Evolutionary conservation across 2,329 filamentous ascomycete genomes (phyloP), one percentile per base, ranked within the genome.

Genomic region (Xylariaceae sp.): DNA sequence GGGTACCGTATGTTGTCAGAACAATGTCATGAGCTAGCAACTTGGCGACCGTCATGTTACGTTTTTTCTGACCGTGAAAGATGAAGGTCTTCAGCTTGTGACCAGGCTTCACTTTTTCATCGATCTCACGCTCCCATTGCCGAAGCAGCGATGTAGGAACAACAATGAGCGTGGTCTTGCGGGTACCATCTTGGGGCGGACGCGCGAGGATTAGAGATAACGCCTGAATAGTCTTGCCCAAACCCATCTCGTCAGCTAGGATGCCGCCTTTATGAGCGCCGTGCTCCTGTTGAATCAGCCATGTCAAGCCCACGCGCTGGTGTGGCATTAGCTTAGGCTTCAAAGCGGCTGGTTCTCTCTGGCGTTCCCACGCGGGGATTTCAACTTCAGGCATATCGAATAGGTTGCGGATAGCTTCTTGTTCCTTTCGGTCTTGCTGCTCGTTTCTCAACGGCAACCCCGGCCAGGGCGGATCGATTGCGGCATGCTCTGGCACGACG

Each of bases 1-100:
- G 70, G 1, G 85, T 91, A 16, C 88, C 89, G 63, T 88, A 94
- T 0, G 89, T 92, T 1, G 90, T 93, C 27, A 94, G 74, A 6
- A 94, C 87, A 23, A 93, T 82, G 65, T 94, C 90, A 63, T 82
- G 87, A 3, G 75, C 74, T 47, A 82, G 81, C 21, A 96, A 73
- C 13, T 84, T 62, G 1, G 59, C 40, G 3, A 63, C 53, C 4
- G 60, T 67, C 59, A 66, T 56, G 3, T 27, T 33, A 11, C 55
- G 50, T 21, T 62, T 63, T 18, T 39, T 51, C 1, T 29, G 36
- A 7, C 67, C 63, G 39, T 71, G 63, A 21, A 60, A 62, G 11
- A 70, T 60, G 6, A 64, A 6, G 1, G 65, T 68, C 35, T 60
- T 67, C 30, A 70, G 61, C 44, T 59, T 58, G 18, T 65, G 41